Base-by-base conservation (phyloP, 139 green algal genomes). In the Asterochloris sp. region DNA sequence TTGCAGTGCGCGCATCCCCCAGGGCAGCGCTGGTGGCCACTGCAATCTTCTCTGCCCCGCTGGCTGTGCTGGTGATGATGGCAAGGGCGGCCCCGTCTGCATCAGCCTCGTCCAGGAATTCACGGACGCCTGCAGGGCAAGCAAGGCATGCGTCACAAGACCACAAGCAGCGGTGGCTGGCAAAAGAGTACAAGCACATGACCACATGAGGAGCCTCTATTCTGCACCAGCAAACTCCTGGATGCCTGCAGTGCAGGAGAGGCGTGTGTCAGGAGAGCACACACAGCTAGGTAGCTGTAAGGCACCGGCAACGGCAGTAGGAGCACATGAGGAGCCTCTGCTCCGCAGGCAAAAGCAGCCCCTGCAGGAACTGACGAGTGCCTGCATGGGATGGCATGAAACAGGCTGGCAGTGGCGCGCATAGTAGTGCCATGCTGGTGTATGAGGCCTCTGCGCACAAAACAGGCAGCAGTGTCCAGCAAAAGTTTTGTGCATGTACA, bases 71-170 rank as follows among this genome's bases (percentile, higher is more conserved):
- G 23, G 29, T 73, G 14, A 91, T 26, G 13, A 90, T 27, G 14
- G 79, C 86, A 17, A 87, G 26, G 11, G 38, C 17, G 0, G 75
- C 78, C 19, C 80, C 86, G 26, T 88, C 84, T 4, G 77, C 84
- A 13, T 89, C 64, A 1, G 83, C 86, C 23, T 88, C 83, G 62
- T 91, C 88, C 29, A 91, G 73, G 66, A 91, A 87, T 13, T 86
- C 67, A 10, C 12, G 10, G 0, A 88, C 81, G 12, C 71, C 71
- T 76, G 71, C 24, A 54, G 38, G 38, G 38, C 38, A 54, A 54
- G 23, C 71, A 71, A 23, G 19, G 2, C 66, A 71, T 21, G 66
- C 66, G 21, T 26, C 66, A 26, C 19, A 71, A 71, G 19, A 71
- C 21, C 21, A 21, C 17, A 23, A 71, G 19, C 17, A 71, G 19